Evolutionary conservation across 768 basidiomycete species (phyloP).

Genomic region (Ramaria rubella): DNA sequence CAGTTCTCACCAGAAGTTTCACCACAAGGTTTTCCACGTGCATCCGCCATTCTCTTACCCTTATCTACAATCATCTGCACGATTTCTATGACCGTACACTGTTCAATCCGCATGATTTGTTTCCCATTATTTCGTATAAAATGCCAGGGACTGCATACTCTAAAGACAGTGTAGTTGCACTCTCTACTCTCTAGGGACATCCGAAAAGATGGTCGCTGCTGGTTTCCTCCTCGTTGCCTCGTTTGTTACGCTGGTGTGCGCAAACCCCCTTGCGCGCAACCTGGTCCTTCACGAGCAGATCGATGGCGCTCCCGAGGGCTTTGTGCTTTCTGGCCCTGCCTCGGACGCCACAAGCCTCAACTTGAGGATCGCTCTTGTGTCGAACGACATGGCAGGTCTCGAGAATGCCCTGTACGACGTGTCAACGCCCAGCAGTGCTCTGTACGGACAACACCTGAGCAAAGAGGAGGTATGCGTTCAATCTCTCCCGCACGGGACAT

Average conservation of each 20-base stretch:
- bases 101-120: too few relatives aligned
- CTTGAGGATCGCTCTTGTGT: slow-evolving; percentile 31
- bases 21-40: too few relatives aligned
- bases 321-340: slow-evolving; percentile 15
- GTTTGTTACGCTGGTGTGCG: neutral
- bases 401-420: slow-evolving; percentile 31
- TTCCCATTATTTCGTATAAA: neutral
- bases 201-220: neutral
- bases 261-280: slow-evolving; percentile 11
- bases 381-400: slow-evolving; percentile 30
- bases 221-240: slow-evolving; percentile 1
- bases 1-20: too few relatives aligned
- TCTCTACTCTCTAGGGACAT: neutral
- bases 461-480: slow-evolving; percentile 29
- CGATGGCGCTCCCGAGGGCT: slow-evolving; percentile 21
- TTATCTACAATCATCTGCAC: too few relatives aligned
- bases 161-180: neutral
- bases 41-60: too few relatives aligned
- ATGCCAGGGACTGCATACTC: neutral
- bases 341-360: slow-evolving; percentile 26
- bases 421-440: slow-evolving; percentile 29
- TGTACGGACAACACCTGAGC: slow-evolving; percentile 29
- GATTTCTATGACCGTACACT: too few relatives aligned
- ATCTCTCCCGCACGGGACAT: neutral
- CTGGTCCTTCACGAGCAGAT: slow-evolving; percentile 22